These are phyloP conservation scores for Barnettozyma salicaria DNA, from an alignment of 805 yeast species.

Conservation along the genomic window DNA sequence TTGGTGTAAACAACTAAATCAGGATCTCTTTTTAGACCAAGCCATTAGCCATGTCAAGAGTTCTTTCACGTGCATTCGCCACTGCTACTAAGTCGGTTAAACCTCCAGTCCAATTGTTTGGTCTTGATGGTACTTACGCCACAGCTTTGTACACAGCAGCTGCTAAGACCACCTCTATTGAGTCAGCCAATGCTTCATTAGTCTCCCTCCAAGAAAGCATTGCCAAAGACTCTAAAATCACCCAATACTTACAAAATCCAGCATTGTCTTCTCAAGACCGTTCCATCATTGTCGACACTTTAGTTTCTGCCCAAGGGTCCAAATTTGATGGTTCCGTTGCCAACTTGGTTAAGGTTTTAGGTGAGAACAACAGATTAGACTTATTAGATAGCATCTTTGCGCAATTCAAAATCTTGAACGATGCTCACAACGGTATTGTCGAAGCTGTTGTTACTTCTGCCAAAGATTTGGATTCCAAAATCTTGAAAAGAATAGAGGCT, in stretches of 20 bases:
- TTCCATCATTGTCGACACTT: slow-evolving; percentile 56
- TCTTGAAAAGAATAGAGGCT: slow-evolving; percentile 69
- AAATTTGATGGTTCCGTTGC: slow-evolving; percentile 60
- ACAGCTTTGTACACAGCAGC: slow-evolving; percentile 91
- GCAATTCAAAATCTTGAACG: slow-evolving; percentile 72
- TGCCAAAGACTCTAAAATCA: slow-evolving; percentile 56
- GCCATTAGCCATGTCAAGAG: slow-evolving; percentile 52
- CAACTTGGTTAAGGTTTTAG: slow-evolving; percentile 78
- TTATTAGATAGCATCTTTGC: slow-evolving; percentile 58
- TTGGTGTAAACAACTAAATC: background rate
- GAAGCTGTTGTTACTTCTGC: slow-evolving; percentile 92
- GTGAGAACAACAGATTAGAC: slow-evolving; percentile 89
- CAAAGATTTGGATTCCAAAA: slow-evolving; percentile 73
- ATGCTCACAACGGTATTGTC: slow-evolving; percentile 86
- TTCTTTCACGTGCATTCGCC: slow-evolving; percentile 56
- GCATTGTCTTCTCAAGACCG: slow-evolving; percentile 75
- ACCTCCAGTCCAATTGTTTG: slow-evolving; percentile 91
- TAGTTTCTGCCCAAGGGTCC: slow-evolving; percentile 39
- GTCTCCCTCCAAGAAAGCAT: slow-evolving; percentile 49
- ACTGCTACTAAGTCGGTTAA: slow-evolving; percentile 58
- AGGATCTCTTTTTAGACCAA: background rate
- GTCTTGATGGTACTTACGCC: slow-evolving; percentile 96
- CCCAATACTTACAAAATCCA: slow-evolving; percentile 67
- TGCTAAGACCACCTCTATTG: slow-evolving; percentile 71
- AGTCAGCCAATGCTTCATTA: slow-evolving; percentile 62